phyloP scores from a whole-genome alignment of 768 basidiomycete species.

The Hypholoma sublateritium region DNA sequence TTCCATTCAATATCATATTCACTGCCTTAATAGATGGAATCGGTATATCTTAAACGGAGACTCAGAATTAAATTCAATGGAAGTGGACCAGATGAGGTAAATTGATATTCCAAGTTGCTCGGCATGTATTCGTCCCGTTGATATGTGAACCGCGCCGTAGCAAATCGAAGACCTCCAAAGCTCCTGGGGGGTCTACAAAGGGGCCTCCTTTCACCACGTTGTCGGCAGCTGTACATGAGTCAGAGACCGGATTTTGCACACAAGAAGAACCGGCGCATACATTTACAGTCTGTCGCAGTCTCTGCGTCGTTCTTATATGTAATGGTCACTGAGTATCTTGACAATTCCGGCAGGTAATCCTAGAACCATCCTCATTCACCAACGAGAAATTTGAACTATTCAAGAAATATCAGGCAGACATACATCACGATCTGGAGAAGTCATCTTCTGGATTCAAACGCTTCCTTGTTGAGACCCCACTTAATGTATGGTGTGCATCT shows the following conservation, averaged over 20 bases:
- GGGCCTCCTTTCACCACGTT: conserved; percentile 39
- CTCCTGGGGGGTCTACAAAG: conserved; percentile 6
- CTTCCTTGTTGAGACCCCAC: conserved; percentile 81
- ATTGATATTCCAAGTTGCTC: neutral
- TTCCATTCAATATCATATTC: neutral
- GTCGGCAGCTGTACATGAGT: conserved; percentile 48
- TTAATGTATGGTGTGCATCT: conserved; percentile 47
- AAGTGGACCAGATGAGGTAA: conserved; percentile 20
- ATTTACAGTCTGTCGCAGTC: conserved; percentile 52
- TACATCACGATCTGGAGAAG: conserved; percentile 70
- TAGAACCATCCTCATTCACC: conserved; percentile 78
- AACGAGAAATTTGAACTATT: conserved; percentile 82
- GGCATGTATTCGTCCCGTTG: neutral
- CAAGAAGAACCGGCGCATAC: conserved; percentile 39
- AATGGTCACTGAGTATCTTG: neutral
- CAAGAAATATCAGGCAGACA: conserved; percentile 70
- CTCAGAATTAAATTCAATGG: conserved; percentile 27
- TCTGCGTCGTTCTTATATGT: neutral
- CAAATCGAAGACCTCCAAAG: conserved; percentile 5
- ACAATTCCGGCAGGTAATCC: conserved; percentile 48
- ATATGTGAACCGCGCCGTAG: neutral
- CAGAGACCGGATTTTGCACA: conserved; percentile 43
- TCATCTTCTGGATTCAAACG: conserved; percentile 53
- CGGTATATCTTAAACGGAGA: conserved; percentile 56
- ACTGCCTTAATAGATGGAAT: conserved; percentile 59